Conservation (phyloP, 2,329 filamentous ascomycete genomes). For the Colletotrichum cereale region DNA sequence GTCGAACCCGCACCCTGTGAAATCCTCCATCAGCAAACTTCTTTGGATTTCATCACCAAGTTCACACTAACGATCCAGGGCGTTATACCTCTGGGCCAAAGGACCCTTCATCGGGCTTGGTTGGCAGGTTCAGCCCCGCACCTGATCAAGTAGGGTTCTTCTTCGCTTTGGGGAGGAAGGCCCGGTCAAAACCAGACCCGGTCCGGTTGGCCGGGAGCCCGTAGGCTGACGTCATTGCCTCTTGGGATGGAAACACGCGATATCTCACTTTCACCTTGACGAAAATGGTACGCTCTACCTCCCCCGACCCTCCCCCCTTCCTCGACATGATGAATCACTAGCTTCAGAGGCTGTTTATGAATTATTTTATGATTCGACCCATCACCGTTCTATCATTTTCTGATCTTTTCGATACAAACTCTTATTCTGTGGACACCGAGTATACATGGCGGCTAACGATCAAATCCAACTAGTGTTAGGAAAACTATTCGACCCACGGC, state of each 20-base stretch:
- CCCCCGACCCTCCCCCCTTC: not conserved
- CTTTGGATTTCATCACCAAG: constrained; percentile 10
- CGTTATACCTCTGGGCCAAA: constrained; percentile 7
- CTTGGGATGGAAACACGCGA: not conserved
- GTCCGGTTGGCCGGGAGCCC: not conserved
- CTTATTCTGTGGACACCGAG: not conserved
- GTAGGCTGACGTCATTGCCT: not conserved
- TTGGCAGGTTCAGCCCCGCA: not conserved
- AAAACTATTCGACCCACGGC: not conserved
- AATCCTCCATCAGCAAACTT: constrained; percentile 11
- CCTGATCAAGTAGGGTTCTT: not conserved
- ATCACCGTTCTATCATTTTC: constrained; percentile 49
- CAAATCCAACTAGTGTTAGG: not conserved
- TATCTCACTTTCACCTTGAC: not conserved
- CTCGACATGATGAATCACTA: constrained; percentile 53
- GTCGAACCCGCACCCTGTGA: not conserved
- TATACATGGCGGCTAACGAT: not conserved
- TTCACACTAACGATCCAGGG: constrained; percentile 3
- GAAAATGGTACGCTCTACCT: constrained; percentile 1
- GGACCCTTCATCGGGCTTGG: constrained; percentile 7
- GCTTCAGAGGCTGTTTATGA: constrained; percentile 64
- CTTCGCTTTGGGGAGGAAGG: not conserved
- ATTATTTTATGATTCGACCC: constrained; percentile 52
- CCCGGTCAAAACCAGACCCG: not conserved
- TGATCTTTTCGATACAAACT: not conserved